phyloP scores from a whole-genome alignment of 2,329 filamentous ascomycete species.

The Eutypa lata region DNA sequence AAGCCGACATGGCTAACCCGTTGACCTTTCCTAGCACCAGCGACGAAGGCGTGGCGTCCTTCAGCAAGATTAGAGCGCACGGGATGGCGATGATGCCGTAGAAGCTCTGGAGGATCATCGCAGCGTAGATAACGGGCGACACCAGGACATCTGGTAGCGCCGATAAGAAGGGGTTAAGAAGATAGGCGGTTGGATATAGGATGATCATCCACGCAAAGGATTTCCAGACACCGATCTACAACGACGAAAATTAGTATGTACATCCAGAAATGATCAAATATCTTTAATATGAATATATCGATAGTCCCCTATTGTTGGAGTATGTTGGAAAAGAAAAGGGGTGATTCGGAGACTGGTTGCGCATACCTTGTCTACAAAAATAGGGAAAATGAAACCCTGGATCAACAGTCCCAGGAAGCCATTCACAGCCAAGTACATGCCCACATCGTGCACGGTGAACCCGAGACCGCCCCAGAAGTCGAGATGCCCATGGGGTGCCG shows the following conservation, averaged over 20 bases:
- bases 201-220: conserved; percentile 63
- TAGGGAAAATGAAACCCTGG: conserved; percentile 68
- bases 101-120: conserved; percentile 62
- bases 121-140: conserved; percentile 63
- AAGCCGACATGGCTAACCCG: conserved; percentile 67
- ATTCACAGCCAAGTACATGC: conserved; percentile 66
- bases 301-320: background rate
- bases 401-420: conserved; percentile 70
- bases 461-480: conserved; percentile 61
- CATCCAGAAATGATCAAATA: too few relatives aligned
- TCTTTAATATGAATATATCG: background rate
- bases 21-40: conserved; percentile 68
- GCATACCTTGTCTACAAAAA: conserved; percentile 51
- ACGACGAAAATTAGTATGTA: too few relatives aligned
- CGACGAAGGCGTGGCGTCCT: conserved; percentile 64
- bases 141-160: conserved; percentile 52
- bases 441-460: conserved; percentile 63
- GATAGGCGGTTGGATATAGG: conserved; percentile 64
- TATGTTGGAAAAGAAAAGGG: background rate
- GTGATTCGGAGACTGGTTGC: background rate
- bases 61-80: conserved; percentile 67
- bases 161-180: conserved; percentile 66
- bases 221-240: conserved; percentile 60
- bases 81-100: conserved; percentile 68
- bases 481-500: conserved; percentile 23